These are phyloP conservation scores for Colletotrichum ledebouriae DNA, from an alignment of 2,329 filamentous ascomycete genomes.

Conservation along the genomic window DNA sequence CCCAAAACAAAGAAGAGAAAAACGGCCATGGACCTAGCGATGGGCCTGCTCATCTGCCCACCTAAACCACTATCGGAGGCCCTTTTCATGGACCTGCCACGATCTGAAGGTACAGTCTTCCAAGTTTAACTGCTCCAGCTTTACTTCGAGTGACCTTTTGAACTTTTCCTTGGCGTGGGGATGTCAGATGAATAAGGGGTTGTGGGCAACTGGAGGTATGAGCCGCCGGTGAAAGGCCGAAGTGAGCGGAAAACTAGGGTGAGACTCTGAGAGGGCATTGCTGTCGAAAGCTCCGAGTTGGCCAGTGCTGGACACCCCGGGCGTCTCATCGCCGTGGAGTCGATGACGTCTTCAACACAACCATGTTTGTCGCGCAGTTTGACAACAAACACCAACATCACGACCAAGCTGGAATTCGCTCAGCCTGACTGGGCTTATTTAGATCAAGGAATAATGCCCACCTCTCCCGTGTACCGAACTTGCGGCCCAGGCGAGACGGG, in stretches of 20 bases:
- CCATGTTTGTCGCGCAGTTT: slow-evolving; percentile 13
- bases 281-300: slow-evolving; percentile 2
- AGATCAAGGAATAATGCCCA: slow-evolving; percentile 7
- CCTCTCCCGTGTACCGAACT: slow-evolving; percentile 14
- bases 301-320: slow-evolving; percentile 21
- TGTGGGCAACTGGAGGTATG: slow-evolving; percentile 25
- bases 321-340: slow-evolving; percentile 38
- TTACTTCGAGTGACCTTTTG: slow-evolving; percentile 19
- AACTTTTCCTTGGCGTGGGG: slow-evolving; percentile 36
- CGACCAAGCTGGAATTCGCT: slow-evolving; percentile 18
- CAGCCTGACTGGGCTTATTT: slow-evolving; percentile 4
- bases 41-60: slow-evolving; percentile 29
- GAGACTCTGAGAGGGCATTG: slow-evolving; percentile 2
- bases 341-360: slow-evolving; percentile 35
- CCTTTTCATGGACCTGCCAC: slow-evolving; percentile 21
- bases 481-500: slow-evolving; percentile 8
- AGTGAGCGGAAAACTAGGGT: slow-evolving; percentile 1
- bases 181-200: slow-evolving; percentile 36
- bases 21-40: slow-evolving; percentile 9
- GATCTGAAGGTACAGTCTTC: slow-evolving; percentile 22
- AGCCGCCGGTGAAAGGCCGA: slow-evolving; percentile 39
- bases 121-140: slow-evolving; percentile 5
- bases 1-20: slow-evolving; percentile 12
- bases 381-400: slow-evolving; percentile 11
- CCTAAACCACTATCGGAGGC: background rate